Evolutionary conservation across 2,329 filamentous ascomycete species (phyloP).

Genomic region (Tolypocladium nubicola): DNA sequence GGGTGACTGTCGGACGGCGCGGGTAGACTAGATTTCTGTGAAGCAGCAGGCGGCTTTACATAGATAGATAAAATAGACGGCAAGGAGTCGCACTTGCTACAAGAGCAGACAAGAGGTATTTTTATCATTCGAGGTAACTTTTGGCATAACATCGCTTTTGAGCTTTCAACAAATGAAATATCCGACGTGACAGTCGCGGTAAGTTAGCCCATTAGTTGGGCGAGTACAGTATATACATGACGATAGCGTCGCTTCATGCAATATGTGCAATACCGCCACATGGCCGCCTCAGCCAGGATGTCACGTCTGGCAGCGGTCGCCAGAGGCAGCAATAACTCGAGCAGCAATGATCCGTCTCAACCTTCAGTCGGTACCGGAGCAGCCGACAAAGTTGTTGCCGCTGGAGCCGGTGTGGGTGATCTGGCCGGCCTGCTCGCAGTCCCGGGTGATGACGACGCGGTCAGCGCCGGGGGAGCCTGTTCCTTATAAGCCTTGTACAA

Average conservation of each 20-base stretch:
- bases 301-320: too few species aligned
- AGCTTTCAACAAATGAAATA: background rate
- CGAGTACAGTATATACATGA: background rate
- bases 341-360: background rate
- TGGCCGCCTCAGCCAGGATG: too few species aligned
- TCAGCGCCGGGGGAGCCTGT: constrained; percentile 47
- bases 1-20: too few species aligned
- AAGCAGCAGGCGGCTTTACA: too few species aligned
- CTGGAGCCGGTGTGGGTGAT: constrained; percentile 63
- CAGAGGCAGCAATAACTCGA: too few species aligned
- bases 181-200: background rate
- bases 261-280: background rate
- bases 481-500: background rate
- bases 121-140: background rate
- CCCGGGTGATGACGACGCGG: constrained; percentile 48
- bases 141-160: background rate
- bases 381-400: constrained; percentile 59
- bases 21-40: too few species aligned
- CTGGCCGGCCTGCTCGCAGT: constrained; percentile 46
- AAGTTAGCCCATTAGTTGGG: background rate
- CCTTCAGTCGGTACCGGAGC: constrained; percentile 20
- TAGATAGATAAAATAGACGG: too few species aligned
- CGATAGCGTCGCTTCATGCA: background rate
- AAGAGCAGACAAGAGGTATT: too few species aligned
- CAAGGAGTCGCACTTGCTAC: too few species aligned